Evolutionary conservation across 2,329 filamentous ascomycete species (phyloP).

Genomic region (Bimuria novae-zelandiae): DNA sequence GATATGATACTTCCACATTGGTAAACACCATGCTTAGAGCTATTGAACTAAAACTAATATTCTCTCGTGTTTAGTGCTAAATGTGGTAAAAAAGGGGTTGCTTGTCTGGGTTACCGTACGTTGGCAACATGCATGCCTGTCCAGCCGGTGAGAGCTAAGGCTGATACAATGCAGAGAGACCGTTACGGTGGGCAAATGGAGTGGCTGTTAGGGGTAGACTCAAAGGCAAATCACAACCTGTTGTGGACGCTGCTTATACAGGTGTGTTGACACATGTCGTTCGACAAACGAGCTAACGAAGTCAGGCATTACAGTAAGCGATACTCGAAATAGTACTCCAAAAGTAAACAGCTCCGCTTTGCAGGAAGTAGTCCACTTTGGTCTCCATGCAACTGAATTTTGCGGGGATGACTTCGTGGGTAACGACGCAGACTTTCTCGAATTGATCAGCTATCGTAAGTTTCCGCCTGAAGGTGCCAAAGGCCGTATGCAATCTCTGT

Average conservation of each 20-base stretch:
- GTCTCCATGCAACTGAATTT: slow-evolving; percentile 12
- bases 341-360: slow-evolving; percentile 14
- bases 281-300: not conserved
- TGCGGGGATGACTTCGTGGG: slow-evolving; percentile 7
- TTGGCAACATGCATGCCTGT: too few species aligned
- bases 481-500: too few species aligned
- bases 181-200: slow-evolving; percentile 40
- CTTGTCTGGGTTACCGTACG: slow-evolving; percentile 45
- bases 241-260: slow-evolving; percentile 23
- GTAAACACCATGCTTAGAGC: not conserved
- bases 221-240: slow-evolving; percentile 30
- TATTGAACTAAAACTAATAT: slow-evolving; percentile 4
- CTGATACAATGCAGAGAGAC: too few species aligned
- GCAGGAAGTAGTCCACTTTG: slow-evolving; percentile 21
- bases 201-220: slow-evolving; percentile 34
- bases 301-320: slow-evolving; percentile 19
- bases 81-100: slow-evolving; percentile 39
- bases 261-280: not conserved
- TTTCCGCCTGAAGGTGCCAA: too few species aligned
- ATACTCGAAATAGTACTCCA: slow-evolving; percentile 19
- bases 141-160: too few species aligned
- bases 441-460: too few species aligned
- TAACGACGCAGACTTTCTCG: slow-evolving; percentile 10
- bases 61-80: slow-evolving; percentile 30
- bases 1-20: slow-evolving; percentile 43